Evolutionary conservation across 192 early-diverging fungal species (phyloP).

Genomic region (Linnemannia zychae): DNA sequence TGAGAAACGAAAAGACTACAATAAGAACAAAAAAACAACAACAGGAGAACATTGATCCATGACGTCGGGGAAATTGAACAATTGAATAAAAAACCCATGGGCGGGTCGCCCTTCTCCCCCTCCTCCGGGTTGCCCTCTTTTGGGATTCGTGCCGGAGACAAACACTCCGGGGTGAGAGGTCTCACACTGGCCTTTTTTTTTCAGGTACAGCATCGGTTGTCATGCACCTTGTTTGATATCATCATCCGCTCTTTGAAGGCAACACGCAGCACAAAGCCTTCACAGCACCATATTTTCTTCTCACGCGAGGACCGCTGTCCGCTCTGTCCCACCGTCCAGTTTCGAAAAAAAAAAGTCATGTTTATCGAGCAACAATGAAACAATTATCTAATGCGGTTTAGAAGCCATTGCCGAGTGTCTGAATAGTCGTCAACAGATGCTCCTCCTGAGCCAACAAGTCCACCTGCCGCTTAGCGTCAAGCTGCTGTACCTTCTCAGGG

Average conservation of each 20-base stretch:
- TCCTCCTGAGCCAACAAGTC: slow-evolving; percentile 35
- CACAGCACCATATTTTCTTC: background rate
- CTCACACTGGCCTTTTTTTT: background rate
- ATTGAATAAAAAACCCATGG: background rate
- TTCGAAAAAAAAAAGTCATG: background rate
- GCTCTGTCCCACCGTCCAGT: background rate
- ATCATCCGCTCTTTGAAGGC: background rate
- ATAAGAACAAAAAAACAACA: background rate
- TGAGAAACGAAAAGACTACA: background rate
- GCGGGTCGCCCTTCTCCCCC: background rate
- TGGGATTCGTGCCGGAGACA: background rate
- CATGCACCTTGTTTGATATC: background rate
- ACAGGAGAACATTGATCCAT: too few relatives aligned
- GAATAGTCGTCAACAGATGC: slow-evolving; percentile 22
- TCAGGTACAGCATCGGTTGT: background rate
- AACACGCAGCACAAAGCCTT: background rate
- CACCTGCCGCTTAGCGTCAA: slow-evolving; percentile 23
- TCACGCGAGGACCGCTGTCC: background rate
- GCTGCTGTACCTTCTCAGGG: slow-evolving; percentile 22
- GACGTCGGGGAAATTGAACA: background rate
- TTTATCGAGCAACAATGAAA: too few relatives aligned
- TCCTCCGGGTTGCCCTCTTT: background rate
- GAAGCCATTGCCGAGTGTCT: slow-evolving; percentile 10
- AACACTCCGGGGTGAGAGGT: background rate
- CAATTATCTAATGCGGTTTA: background rate